These are phyloP conservation scores for Cladosporium cucumerinum DNA, from an alignment of 2,329 filamentous ascomycete genomes.

Conservation along the genomic window DNA sequence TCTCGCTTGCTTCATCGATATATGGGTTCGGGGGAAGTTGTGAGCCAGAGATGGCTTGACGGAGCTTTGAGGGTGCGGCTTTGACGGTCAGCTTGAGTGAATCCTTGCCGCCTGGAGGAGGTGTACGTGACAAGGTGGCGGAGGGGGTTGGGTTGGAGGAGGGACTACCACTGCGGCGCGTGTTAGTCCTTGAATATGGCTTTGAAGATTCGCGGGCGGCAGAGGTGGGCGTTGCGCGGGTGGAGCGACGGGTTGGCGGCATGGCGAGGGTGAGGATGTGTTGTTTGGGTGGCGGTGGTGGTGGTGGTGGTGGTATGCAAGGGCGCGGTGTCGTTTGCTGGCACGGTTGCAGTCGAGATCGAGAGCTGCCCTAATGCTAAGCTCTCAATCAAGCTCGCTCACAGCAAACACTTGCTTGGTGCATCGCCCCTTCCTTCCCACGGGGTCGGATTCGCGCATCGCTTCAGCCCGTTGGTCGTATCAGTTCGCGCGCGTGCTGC, in stretches of 20 bases:
- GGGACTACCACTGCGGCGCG: conserved; percentile 25
- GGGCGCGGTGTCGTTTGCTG: background rate
- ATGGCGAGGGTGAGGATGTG: conserved; percentile 22
- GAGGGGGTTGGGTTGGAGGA: conserved; percentile 18
- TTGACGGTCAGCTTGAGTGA: conserved; percentile 51
- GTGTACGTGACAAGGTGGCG: conserved; percentile 33
- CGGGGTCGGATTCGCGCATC: conserved; percentile 8
- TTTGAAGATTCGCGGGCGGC: conserved; percentile 21
- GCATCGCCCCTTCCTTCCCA: conserved; percentile 14
- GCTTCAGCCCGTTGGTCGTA: conserved; percentile 9
- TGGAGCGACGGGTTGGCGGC: conserved; percentile 34
- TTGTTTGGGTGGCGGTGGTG: background rate
- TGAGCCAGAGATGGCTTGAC: conserved; percentile 44
- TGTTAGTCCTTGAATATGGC: conserved; percentile 29
- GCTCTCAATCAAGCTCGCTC: background rate
- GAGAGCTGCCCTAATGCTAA: background rate
- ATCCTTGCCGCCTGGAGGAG: conserved; percentile 42
- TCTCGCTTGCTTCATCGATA: conserved; percentile 30
- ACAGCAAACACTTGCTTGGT: background rate
- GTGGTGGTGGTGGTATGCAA: background rate
- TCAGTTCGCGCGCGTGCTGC: background rate
- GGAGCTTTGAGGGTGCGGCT: conserved; percentile 48
- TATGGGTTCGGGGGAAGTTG: conserved; percentile 33
- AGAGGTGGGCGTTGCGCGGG: conserved; percentile 26
- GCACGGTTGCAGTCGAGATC: background rate